A percentile compares a stretch with the other conserved stretches of the same genome.
Conservation (phyloP, 768 basidiomycete genomes). For the Lactarius tabidus region DNA sequence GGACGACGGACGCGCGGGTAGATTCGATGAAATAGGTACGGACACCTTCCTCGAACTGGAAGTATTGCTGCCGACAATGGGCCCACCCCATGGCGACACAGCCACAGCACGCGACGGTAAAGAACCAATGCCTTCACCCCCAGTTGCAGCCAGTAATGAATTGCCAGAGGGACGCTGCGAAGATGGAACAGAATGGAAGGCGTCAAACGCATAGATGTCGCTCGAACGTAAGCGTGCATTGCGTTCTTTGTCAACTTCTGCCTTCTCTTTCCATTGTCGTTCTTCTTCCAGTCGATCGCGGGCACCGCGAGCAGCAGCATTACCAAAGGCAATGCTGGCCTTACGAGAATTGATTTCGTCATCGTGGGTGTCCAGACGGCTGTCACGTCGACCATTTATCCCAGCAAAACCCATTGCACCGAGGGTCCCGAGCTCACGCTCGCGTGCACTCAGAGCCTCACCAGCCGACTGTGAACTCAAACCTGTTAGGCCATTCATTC, state of each 20-base stretch:
- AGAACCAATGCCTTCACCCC: slow-evolving; percentile 13
- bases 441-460: slow-evolving; percentile 39
- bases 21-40: slow-evolving; percentile 23
- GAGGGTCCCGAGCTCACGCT: slow-evolving; percentile 45
- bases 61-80: slow-evolving; percentile 2
- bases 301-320: slow-evolving; percentile 45
- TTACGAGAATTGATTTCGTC: slow-evolving; percentile 47
- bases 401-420: slow-evolving; percentile 44
- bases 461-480: slow-evolving; percentile 22
- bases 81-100: slow-evolving; percentile 23
- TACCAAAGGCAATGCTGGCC: slow-evolving; percentile 37
- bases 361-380: slow-evolving; percentile 36
- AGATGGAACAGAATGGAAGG: slow-evolving; percentile 64
- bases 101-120: slow-evolving; percentile 14
- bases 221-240: slow-evolving; percentile 41
- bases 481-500: slow-evolving; percentile 27
- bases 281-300: slow-evolving; percentile 63
- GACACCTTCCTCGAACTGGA: slow-evolving; percentile 28
- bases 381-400: slow-evolving; percentile 29
- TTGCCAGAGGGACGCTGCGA: slow-evolving; percentile 35
- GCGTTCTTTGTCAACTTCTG: slow-evolving; percentile 30
- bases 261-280: slow-evolving; percentile 51
- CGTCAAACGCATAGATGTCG: slow-evolving; percentile 59
- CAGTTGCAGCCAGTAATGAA: slow-evolving; percentile 32
- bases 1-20: slow-evolving; percentile 28